Conservation (phyloP, 1,284 basidiomycete genomes). For the Stygiomarasmius scandens region DNA sequence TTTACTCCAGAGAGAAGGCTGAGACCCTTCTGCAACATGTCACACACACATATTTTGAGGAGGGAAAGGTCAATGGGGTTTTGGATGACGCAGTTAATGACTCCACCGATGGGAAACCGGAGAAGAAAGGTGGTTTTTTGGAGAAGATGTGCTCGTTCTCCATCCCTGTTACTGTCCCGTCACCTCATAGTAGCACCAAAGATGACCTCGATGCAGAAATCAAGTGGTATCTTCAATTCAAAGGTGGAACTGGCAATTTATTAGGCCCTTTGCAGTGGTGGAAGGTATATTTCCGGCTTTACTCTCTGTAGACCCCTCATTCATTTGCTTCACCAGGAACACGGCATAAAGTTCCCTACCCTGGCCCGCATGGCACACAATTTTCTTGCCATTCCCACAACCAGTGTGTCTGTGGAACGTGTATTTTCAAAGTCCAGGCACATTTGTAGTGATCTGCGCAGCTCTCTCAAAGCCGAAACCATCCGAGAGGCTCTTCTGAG, state of each 20-base stretch:
- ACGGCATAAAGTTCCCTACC: slow-evolving; percentile 21
- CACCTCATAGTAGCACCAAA: no score
- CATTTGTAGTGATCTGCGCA: slow-evolving; percentile 30
- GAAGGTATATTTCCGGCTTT: slow-evolving; percentile 16
- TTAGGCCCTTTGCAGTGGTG: slow-evolving; percentile 18
- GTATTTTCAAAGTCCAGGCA: slow-evolving; percentile 35
- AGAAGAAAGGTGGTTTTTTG: no score
- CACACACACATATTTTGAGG: neutral
- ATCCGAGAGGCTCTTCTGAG: slow-evolving; percentile 28
- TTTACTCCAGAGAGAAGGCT: neutral
- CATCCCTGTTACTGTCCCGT: no score
- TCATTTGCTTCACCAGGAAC: slow-evolving; percentile 1
- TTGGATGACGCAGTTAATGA: no score
- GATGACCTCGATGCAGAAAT: no score
- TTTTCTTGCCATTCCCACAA: slow-evolving; percentile 27
- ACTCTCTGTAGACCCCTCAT: neutral
- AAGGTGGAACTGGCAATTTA: no score
- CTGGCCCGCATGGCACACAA: slow-evolving; percentile 31
- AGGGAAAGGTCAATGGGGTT: neutral
- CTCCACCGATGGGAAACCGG: no score
- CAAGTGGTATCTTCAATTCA: no score
- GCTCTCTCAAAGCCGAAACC: slow-evolving; percentile 31
- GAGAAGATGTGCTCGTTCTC: neutral
- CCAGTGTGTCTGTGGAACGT: slow-evolving; percentile 32
- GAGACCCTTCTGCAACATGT: slow-evolving; percentile 5